These are phyloP conservation scores for Brassica rapa DNA, from an alignment of 345 rosid species.

Conservation along the genomic window DNA sequence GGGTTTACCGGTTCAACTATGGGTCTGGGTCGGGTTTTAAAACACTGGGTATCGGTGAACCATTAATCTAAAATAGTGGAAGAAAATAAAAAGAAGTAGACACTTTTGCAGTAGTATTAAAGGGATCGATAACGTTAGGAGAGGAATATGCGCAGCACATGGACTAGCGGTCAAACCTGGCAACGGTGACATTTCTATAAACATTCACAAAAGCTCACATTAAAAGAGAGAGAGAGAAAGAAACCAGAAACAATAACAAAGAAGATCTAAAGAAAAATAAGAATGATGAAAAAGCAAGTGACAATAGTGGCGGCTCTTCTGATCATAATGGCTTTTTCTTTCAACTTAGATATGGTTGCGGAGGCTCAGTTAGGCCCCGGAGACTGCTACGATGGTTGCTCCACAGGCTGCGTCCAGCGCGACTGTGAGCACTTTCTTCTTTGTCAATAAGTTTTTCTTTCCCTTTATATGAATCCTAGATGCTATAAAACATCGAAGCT, in stretches of 20 bases:
- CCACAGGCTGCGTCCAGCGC: constrained; percentile 51
- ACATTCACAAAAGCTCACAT: constrained; percentile 12
- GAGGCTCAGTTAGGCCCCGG: constrained; percentile 40
- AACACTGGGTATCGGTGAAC: too few species aligned
- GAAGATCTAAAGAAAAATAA: not conserved
- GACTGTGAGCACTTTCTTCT: constrained; percentile 37
- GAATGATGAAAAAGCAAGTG: constrained; percentile 36
- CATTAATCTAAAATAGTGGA: too few species aligned
- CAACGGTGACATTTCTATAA: constrained; percentile 31
- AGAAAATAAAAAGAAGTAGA: too few species aligned
- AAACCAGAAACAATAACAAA: not conserved
- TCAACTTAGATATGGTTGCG: constrained; percentile 29
- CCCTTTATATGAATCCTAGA: not conserved
- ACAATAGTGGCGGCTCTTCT: constrained; percentile 25
- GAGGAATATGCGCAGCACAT: constrained; percentile 16
- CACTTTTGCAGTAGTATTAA: too few species aligned
- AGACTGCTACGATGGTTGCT: constrained; percentile 55
- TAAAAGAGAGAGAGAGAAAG: not conserved
- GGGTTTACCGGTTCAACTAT: too few species aligned
- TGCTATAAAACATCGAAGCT: not conserved
- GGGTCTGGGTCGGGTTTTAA: too few species aligned
- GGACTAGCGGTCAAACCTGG: constrained; percentile 35
- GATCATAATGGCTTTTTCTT: constrained; percentile 30
- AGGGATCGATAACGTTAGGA: too few species aligned
- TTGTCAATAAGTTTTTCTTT: not conserved